phyloP scores from a whole-genome alignment of 345 rosid species.

The Camelina laxa region DNA sequence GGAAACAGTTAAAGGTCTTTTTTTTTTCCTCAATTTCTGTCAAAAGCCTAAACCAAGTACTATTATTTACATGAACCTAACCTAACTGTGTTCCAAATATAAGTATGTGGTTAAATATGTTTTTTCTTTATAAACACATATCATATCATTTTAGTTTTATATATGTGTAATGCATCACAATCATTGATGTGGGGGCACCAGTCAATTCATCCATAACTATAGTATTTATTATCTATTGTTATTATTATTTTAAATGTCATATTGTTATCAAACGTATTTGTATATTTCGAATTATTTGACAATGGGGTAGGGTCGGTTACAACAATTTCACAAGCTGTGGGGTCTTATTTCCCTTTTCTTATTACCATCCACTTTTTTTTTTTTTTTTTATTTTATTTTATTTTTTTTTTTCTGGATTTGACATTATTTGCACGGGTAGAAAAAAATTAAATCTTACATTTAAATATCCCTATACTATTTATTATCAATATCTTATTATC shows the following conservation, averaged over 20 bases:
- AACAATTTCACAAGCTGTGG: slow-evolving; percentile 42
- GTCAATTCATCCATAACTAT: slow-evolving; percentile 44
- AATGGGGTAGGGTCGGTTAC: slow-evolving; percentile 60
- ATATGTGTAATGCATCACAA: slow-evolving; percentile 35
- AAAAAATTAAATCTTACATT: background rate
- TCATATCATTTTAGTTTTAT: background rate
- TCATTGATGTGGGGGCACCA: slow-evolving; percentile 56
- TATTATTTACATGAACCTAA: slow-evolving; percentile 16
- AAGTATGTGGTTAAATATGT: slow-evolving; percentile 16
- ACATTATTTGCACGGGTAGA: slow-evolving; percentile 42
- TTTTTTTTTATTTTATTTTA: slow-evolving; percentile 22
- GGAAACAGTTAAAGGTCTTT: background rate
- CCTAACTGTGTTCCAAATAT: slow-evolving; percentile 23
- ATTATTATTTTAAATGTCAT: slow-evolving; percentile 30
- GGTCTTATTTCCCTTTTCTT: slow-evolving; percentile 37
- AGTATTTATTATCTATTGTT: slow-evolving; percentile 24
- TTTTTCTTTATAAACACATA: slow-evolving; percentile 24
- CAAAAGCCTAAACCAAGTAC: slow-evolving; percentile 23
- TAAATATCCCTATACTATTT: slow-evolving; percentile 12
- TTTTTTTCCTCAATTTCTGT: slow-evolving; percentile 6
- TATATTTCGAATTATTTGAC: slow-evolving; percentile 32
- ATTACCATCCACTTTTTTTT: slow-evolving; percentile 29
- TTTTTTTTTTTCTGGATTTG: slow-evolving; percentile 35
- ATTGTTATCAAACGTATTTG: slow-evolving; percentile 21
- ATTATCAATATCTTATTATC: background rate